A percentile compares a stretch with the other conserved stretches of the same genome.
Evolutionary conservation across 331 rosid genomes (phyloP).

Genomic region (Cydonia oblonga): DNA sequence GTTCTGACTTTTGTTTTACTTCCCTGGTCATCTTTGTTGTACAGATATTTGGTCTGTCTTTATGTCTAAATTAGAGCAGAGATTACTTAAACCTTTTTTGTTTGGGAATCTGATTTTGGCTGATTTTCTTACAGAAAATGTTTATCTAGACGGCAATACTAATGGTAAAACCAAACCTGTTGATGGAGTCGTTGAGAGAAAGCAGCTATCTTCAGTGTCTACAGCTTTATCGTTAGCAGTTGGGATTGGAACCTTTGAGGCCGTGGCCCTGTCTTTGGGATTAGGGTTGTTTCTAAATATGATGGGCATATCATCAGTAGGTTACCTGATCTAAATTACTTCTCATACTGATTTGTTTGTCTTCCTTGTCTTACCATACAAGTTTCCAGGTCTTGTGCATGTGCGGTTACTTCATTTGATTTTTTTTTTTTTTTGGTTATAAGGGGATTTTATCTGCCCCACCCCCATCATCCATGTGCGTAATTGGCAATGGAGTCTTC

Average conservation of each 20-base stretch:
- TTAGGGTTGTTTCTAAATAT: slow-evolving; percentile 49
- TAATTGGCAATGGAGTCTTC: too few species aligned
- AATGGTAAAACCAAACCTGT: slow-evolving; percentile 35
- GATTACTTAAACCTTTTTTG: not conserved
- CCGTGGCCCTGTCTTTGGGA: slow-evolving; percentile 66
- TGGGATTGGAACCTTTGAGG: slow-evolving; percentile 80
- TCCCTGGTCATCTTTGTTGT: not conserved
- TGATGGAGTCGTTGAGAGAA: slow-evolving; percentile 27
- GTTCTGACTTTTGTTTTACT: slow-evolving; percentile 13
- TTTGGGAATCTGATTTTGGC: slow-evolving; percentile 3
- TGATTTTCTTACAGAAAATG: slow-evolving; percentile 25
- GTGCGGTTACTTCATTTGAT: not conserved
- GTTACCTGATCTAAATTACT: slow-evolving; percentile 8
- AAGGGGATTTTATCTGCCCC: too few species aligned
- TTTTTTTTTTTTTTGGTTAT: not conserved
- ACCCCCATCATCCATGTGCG: too few species aligned
- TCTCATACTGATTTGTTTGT: not conserved
- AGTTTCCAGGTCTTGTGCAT: not conserved
- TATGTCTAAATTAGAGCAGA: not conserved
- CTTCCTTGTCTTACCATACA: not conserved
- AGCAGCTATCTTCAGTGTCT: slow-evolving; percentile 79
- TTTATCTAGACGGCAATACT: slow-evolving; percentile 12
- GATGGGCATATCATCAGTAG: slow-evolving; percentile 76
- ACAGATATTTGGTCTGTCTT: not conserved
- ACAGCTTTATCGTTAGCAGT: slow-evolving; percentile 81